Conservation (phyloP, 1,284 basidiomycete genomes). For the Meripilus lineatus region DNA sequence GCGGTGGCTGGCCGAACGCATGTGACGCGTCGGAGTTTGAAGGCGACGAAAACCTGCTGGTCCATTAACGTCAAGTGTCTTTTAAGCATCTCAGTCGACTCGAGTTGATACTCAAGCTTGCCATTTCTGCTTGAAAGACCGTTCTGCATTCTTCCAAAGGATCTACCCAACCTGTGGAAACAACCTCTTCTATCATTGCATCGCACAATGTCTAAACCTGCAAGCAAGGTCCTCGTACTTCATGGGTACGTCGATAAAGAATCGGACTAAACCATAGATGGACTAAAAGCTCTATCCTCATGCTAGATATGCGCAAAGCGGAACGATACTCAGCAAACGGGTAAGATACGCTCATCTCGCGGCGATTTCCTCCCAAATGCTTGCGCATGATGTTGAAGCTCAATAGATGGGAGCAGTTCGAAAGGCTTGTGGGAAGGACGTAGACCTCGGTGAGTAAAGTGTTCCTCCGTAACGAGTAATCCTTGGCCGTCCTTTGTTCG, state of each 20-base stretch:
- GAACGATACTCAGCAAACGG: conserved; percentile 73
- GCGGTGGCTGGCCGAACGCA: too few species aligned
- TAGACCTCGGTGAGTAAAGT: conserved; percentile 61
- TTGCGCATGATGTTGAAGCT: conserved; percentile 3
- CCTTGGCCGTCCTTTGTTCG: not conserved
- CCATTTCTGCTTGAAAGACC: too few species aligned
- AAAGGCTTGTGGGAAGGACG: conserved; percentile 59
- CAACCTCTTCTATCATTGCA: too few species aligned
- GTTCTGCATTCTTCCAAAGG: too few species aligned
- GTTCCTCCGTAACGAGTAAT: not conserved
- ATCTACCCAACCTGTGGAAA: too few species aligned
- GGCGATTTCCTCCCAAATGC: conserved; percentile 2
- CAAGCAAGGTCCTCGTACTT: conserved; percentile 46
- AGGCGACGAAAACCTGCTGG: too few species aligned
- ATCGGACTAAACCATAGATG: too few species aligned
- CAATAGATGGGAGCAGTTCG: conserved; percentile 69
- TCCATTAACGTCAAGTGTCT: too few species aligned
- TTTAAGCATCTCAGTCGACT: too few species aligned
- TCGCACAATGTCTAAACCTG: not conserved
- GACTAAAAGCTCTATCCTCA: conserved; percentile 1
- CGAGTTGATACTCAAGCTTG: too few species aligned
- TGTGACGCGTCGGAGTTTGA: too few species aligned
- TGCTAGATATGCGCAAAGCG: conserved; percentile 78
- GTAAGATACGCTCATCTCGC: conserved; percentile 35
- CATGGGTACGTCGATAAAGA: conserved; percentile 39